Percentiles rank a stretch among this genome's conserved stretches.
Evolutionary conservation across 2,329 filamentous ascomycete species (phyloP).

Genomic region (Fusarium subtropicale): DNA sequence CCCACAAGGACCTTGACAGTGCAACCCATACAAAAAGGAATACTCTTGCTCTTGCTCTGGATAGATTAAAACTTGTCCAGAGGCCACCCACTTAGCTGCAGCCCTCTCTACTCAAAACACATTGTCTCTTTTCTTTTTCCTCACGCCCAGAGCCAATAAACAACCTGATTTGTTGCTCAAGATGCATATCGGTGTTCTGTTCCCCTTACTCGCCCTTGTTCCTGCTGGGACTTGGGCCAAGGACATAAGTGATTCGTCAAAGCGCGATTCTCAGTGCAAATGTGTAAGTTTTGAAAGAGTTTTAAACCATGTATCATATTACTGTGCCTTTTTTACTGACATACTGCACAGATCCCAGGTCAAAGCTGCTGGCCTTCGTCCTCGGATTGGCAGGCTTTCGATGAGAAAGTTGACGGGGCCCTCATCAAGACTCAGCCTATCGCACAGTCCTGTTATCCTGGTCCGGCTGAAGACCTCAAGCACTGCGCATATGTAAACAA

Average conservation of each 20-base stretch:
- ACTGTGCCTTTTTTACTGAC: neutral
- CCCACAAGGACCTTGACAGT: neutral
- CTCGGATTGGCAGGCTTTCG: slow-evolving; percentile 14
- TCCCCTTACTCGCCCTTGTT: slow-evolving; percentile 7
- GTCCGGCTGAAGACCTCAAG: slow-evolving; percentile 16
- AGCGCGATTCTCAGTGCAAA: slow-evolving; percentile 16
- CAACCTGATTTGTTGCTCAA: neutral
- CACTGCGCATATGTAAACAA: slow-evolving; percentile 30
- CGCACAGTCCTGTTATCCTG: slow-evolving; percentile 31
- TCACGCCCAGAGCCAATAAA: no score
- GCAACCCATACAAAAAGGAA: neutral
- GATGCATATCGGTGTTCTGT: neutral
- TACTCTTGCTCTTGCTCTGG: neutral
- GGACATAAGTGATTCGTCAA: neutral
- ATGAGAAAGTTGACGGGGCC: neutral
- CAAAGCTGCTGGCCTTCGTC: slow-evolving; percentile 29
- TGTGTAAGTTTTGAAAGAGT: slow-evolving; percentile 15
- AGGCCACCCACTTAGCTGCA: slow-evolving; percentile 6
- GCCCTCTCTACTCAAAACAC: neutral
- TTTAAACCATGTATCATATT: neutral
- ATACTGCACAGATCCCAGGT: slow-evolving; percentile 12
- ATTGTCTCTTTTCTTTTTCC: slow-evolving; percentile 6
- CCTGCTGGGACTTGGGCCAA: neutral
- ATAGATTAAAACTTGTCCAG: slow-evolving; percentile 10
- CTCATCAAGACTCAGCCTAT: slow-evolving; percentile 34